Conservation (phyloP, 1,284 basidiomycete species). For the Coniophora puteana region DNA sequence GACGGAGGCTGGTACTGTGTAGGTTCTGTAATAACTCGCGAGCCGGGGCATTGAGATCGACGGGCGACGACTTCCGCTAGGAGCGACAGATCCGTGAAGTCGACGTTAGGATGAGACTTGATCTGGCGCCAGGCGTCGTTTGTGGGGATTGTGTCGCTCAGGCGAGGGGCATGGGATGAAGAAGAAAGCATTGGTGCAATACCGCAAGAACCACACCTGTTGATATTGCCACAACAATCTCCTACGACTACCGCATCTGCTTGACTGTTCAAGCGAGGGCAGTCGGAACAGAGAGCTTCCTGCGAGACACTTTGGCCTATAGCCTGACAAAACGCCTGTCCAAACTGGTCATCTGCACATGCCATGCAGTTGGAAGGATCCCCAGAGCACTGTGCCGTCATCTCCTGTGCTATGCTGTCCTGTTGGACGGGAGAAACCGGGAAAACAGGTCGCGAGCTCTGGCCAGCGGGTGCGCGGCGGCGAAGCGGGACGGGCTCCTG, state of each 20-base stretch:
- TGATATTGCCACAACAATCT: conserved; percentile 30
- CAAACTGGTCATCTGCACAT: conserved; percentile 78
- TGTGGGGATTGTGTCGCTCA: conserved; percentile 65
- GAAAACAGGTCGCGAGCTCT: conserved; percentile 46
- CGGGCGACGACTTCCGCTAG: conserved; percentile 88
- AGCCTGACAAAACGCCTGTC: conserved; percentile 83
- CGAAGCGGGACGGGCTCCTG: conserved; percentile 76
- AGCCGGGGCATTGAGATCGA: conserved; percentile 74
- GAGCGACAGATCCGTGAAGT: conserved; percentile 76
- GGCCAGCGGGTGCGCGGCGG: conserved; percentile 39
- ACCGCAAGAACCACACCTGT: conserved; percentile 27
- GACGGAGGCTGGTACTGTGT: conserved; percentile 26
- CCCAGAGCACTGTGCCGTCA: conserved; percentile 41
- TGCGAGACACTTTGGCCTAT: conserved; percentile 58
- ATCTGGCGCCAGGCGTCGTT: conserved; percentile 84
- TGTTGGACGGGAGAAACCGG: conserved; percentile 35
- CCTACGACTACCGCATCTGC: conserved; percentile 21
- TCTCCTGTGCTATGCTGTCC: conserved; percentile 16
- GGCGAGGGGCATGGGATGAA: conserved; percentile 15
- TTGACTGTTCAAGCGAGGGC: conserved; percentile 34
- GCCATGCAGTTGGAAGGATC: conserved; percentile 71
- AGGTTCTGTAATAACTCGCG: conserved; percentile 56
- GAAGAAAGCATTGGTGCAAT: conserved; percentile 29
- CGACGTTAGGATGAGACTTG: conserved; percentile 85
- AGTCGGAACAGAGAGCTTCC: conserved; percentile 48